These are phyloP conservation scores for Blastobotrys attinorum DNA, from an alignment of 805 yeast species.

Conservation along the genomic window DNA sequence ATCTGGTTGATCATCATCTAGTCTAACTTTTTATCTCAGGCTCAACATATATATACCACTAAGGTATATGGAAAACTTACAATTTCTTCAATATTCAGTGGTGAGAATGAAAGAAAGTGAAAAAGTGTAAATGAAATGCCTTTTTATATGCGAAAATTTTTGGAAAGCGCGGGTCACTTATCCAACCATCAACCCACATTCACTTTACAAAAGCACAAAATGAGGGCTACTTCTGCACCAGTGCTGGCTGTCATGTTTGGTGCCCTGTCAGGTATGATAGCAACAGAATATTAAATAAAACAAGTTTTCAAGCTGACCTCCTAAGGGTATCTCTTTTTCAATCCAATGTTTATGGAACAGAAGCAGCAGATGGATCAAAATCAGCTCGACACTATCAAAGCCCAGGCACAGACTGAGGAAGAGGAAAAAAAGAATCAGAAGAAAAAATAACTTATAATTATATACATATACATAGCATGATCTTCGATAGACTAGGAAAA, in stretches of 20 bases:
- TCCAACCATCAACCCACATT: background rate
- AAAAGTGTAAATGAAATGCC: background rate
- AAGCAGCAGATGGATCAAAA: background rate
- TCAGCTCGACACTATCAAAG: background rate
- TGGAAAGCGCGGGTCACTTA: background rate
- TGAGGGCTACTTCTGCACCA: conserved; percentile 3
- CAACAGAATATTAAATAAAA: too few species aligned
- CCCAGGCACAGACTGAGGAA: background rate
- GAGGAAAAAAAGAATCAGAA: background rate
- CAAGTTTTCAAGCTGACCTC: background rate
- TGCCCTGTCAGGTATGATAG: background rate
- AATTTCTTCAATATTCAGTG: background rate
- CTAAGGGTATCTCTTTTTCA: conserved; percentile 7
- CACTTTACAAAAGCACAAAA: background rate
- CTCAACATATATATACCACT: background rate
- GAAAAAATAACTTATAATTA: background rate
- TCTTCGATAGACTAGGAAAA: background rate
- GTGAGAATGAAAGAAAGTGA: background rate
- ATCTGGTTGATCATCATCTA: conserved; percentile 26
- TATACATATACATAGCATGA: background rate
- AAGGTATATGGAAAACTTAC: too few species aligned
- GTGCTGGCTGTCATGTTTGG: conserved; percentile 5
- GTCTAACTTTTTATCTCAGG: background rate
- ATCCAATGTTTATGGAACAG: conserved; percentile 3
- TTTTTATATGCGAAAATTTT: background rate